Base-by-base conservation (phyloP, 768 basidiomycete species). In the Mrakia blollopis region DNA sequence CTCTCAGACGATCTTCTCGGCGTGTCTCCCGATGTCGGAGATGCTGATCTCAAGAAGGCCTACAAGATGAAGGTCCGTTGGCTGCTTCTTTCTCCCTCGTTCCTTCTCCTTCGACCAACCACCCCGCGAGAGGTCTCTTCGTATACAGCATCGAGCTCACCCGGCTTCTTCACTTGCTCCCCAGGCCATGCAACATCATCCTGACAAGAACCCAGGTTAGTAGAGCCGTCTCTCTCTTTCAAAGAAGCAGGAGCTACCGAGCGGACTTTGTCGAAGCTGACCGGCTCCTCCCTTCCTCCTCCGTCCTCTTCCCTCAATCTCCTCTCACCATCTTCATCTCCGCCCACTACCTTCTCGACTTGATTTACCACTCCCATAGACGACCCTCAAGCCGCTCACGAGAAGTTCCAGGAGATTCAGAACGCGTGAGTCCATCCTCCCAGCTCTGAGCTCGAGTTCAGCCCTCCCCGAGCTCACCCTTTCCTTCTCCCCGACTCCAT, bases 11-110 rank as follows among this genome's bases (percentile, higher is more conserved):
- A 97, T 85, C 88, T 97, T 78, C 89, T 98, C 69, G 94, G 95
- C 80, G 93, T 92, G 41, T 79, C 88, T 16, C 89, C 92, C 70
- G 87, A 87, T 80, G 93, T 91, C 47, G 90, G 89, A 60, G 94
- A 96, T 78, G 81, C 86, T 67, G 94, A 95, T 73, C 88, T 96
- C 81, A 96, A 95, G 87, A 95, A 95, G 84, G 94, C 94, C 41
- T 96, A 95, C 86, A 91, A 93, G 80, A 94, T 94, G 86, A 94
- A 93, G 93, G 81, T 93, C 79, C 50, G 50, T 52, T 16, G 50
- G 39, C 83, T 60, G 25, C 35, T 25, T 11, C 23, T 6, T 30
- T 37, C 52, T 21, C 8, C 14, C 47, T 0, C 44, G 14, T 30
- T 37, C 23, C 14, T 44, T 11, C 67, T 32, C 10, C 44, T 35